Evolutionary conservation across 208 protist genomes (phyloP), one percentile per base, ranked within the genome.

Genomic region (Leishmania gerbilli): DNA sequence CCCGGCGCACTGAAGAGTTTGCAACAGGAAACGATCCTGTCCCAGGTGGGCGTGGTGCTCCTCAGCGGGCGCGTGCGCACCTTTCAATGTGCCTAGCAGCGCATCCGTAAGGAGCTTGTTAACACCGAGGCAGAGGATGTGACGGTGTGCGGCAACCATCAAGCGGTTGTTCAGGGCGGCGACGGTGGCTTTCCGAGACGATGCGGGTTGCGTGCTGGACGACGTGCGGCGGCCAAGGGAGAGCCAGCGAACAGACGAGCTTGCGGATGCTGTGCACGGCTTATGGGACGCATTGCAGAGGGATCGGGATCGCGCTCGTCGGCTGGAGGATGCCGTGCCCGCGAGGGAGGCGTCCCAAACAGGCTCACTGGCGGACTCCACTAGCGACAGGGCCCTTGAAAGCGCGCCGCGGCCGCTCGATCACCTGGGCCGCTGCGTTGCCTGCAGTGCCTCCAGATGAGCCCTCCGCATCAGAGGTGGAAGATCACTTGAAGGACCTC

Each of bases 1-100:
- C 69, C 76, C 5, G 68, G 84, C 17, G 81, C 82, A 65, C 76
- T 88, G 31, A 81, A 81, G 40, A 49, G 67, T 34, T 62, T 82
- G 19, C 80, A 80, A 55, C n/a, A 34, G 37, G 77, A 55, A 2
- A 67, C 69, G 27, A 67, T 67, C 45, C 53, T 42, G 60, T 79
- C 45, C 56, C 64, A 76, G 75, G 74, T 37, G 53, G 75, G 74
- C 47, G 75, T 84, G 45, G 80, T 78, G 47, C 75, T 79, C 15
- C 74, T 78, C 75, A 60, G 55, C 9, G 74, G 0, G 3, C 80
- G 79, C 62, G 80, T 79, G 74, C 74, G 58, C 27, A 76, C 45
- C 31, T 47, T 79, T 40, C 67, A 79, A 42, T 65, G 74, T n/a
- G 58, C 74, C 40, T 62, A 79, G 64, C 34, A 68, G 67, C 74